These are phyloP conservation scores for Phylloporus rhodoxanthus DNA, from an alignment of 768 basidiomycete genomes.

Conservation along the genomic window DNA sequence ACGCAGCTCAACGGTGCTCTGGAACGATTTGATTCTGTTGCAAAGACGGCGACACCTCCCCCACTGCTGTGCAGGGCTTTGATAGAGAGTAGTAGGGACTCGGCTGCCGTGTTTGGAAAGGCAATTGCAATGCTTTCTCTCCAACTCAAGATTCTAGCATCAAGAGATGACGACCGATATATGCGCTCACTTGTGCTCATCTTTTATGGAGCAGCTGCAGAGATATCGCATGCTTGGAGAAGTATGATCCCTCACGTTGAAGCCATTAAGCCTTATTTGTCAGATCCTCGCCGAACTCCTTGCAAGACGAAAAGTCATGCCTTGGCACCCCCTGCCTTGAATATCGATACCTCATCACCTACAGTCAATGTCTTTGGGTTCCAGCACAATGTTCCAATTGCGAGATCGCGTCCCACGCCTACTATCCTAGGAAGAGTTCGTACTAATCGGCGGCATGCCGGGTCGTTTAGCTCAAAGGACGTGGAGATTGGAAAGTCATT, in stretches of 20 bases:
- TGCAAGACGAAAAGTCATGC: conserved; percentile 25
- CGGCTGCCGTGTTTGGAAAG: conserved; percentile 77
- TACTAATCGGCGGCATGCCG: conserved; percentile 75
- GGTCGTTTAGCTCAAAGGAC: conserved; percentile 92
- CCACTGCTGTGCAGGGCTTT: conserved; percentile 69
- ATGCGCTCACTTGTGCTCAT: conserved; percentile 80
- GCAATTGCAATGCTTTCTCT: conserved; percentile 77
- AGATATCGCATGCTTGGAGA: conserved; percentile 84
- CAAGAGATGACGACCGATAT: conserved; percentile 78
- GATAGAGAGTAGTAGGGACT: conserved; percentile 79
- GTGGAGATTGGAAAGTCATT: conserved; percentile 81
- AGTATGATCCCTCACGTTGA: conserved; percentile 66
- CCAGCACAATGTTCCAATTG: conserved; percentile 24
- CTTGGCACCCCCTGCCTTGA: conserved; percentile 22
- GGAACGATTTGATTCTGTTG: conserved; percentile 84
- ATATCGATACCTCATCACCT: conserved; percentile 23
- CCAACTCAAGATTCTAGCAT: conserved; percentile 72
- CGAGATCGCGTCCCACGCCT: conserved; percentile 25
- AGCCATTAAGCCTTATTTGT: conserved; percentile 59
- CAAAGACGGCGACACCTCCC: conserved; percentile 63
- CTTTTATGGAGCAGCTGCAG: conserved; percentile 84
- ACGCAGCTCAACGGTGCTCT: conserved; percentile 78
- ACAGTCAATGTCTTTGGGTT: conserved; percentile 24
- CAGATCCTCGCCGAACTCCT: conserved; percentile 35
- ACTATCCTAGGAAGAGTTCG: conserved; percentile 39